A percentile compares a stretch with the other conserved stretches of the same genome.
Evolutionary conservation across 352 stramenopile species (phyloP).

Genomic region (Hyaloperonospora brassicae): DNA sequence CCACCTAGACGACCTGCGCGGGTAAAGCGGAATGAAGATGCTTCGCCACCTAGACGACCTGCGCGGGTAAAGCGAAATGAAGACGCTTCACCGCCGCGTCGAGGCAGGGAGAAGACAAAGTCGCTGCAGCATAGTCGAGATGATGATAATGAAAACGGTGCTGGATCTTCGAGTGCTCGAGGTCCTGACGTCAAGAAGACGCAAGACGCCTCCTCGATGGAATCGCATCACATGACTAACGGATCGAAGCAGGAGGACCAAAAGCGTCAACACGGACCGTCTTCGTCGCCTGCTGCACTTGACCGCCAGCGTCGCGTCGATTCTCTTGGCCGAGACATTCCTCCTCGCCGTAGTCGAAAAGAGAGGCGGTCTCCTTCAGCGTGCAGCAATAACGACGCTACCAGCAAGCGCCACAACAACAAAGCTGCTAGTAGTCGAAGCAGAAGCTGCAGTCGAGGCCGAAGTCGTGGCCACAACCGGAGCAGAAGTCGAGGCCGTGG

Average conservation of each 20-base stretch:
- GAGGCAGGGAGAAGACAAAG: background rate
- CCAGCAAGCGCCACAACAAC: constrained; percentile 8
- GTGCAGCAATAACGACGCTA: constrained; percentile 2
- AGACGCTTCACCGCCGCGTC: constrained; percentile 17
- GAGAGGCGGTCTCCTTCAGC: constrained; percentile 5
- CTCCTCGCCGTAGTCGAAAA: constrained; percentile 7
- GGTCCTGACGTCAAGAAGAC: constrained; percentile 2
- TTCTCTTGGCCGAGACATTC: constrained; percentile 27
- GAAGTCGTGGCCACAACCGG: background rate
- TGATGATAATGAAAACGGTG: constrained; percentile 5
- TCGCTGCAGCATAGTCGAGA: background rate
- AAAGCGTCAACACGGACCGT: constrained; percentile 4
- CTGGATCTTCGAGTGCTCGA: background rate
- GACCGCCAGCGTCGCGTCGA: constrained; percentile 22
- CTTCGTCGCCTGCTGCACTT: constrained; percentile 8
- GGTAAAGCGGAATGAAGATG: constrained; percentile 8
- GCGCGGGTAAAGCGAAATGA: constrained; percentile 1
- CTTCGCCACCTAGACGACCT: constrained; percentile 17
- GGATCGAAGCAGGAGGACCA: constrained; percentile 5
- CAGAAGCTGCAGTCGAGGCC: constrained; percentile 9
- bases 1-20: constrained; percentile 12
- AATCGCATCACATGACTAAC: constrained; percentile 11
- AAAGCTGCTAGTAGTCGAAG: constrained; percentile 2
- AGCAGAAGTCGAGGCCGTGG: constrained; percentile 6
- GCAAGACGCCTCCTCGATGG: constrained; percentile 19